Evolutionary conservation across 768 basidiomycete species (phyloP).

Genomic region (Imleria badia): DNA sequence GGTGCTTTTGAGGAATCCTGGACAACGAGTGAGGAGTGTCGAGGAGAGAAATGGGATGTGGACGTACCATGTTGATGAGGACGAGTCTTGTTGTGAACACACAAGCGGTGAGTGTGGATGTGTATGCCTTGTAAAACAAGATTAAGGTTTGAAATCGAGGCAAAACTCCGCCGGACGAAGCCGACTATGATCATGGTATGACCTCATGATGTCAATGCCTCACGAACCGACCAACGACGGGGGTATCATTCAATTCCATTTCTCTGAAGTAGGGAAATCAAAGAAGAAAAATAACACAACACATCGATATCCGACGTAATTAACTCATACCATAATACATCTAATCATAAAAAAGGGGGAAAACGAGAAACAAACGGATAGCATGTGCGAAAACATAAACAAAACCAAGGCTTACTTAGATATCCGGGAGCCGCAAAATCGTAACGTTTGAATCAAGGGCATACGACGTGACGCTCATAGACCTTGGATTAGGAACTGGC

Average conservation of each 20-base stretch:
- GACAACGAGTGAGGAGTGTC: neutral
- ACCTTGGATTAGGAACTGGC: neutral
- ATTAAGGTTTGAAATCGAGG: constrained; percentile 20
- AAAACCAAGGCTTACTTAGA: constrained; percentile 9
- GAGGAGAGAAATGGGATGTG: neutral
- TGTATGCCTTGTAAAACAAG: constrained; percentile 9
- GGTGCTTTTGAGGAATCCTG: constrained; percentile 87
- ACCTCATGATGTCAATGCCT: too few relatives aligned
- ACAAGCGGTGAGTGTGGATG: constrained; percentile 9
- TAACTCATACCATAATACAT: constrained; percentile 14
- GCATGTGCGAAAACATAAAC: constrained; percentile 13
- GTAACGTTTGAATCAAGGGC: neutral
- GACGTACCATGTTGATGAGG: constrained; percentile 26
- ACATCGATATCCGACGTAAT: constrained; percentile 6
- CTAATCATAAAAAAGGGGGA: constrained; percentile 13
- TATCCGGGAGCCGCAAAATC: neutral
- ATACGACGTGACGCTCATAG: neutral
- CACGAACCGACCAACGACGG: neutral
- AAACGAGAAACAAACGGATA: constrained; percentile 17
- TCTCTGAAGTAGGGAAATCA: neutral
- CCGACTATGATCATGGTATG: constrained; percentile 3
- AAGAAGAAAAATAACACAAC: neutral
- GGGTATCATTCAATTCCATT: constrained; percentile 10
- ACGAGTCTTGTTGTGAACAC: neutral
- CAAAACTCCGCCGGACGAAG: constrained; percentile 20